Conservation (phyloP, 2,329 filamentous ascomycete genomes). For the Calycina herbarum region DNA sequence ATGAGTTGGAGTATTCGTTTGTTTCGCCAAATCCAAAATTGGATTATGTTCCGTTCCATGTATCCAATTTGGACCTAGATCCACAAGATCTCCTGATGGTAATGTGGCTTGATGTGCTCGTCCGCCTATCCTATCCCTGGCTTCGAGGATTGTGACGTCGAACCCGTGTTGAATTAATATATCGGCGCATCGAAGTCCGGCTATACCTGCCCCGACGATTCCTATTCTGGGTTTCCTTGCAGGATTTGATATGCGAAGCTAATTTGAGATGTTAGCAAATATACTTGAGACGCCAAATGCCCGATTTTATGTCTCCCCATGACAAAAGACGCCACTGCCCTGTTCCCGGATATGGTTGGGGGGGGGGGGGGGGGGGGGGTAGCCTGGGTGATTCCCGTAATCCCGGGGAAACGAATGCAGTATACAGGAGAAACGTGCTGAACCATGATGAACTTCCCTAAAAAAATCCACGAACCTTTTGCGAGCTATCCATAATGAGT, state of each 20-base stretch:
- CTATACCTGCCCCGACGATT: conserved; percentile 57
- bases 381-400: too few relatives aligned
- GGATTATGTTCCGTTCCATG: conserved; percentile 44
- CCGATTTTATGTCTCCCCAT: background rate
- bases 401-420: too few relatives aligned
- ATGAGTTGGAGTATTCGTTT: conserved; percentile 48
- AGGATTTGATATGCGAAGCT: conserved; percentile 9
- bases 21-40: conserved; percentile 51
- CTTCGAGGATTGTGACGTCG: conserved; percentile 59
- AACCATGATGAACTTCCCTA: background rate
- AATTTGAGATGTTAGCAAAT: background rate
- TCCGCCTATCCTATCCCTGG: conserved; percentile 54
- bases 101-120: conserved; percentile 31
- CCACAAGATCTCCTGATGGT: conserved; percentile 31
- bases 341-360: background rate
- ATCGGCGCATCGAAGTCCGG: conserved; percentile 57
- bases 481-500: conserved; percentile 19
- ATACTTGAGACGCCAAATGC: background rate
- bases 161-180: conserved; percentile 52
- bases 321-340: background rate
- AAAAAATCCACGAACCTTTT: conserved; percentile 18
- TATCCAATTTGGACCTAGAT: conserved; percentile 38
- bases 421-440: too few relatives aligned
- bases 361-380: background rate
- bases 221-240: conserved; percentile 31